Evolutionary conservation across 495 filamentous ascomycete genomes (phyloP), one percentile per base, ranked within the genome.

Genomic region (Tuber indicum): DNA sequence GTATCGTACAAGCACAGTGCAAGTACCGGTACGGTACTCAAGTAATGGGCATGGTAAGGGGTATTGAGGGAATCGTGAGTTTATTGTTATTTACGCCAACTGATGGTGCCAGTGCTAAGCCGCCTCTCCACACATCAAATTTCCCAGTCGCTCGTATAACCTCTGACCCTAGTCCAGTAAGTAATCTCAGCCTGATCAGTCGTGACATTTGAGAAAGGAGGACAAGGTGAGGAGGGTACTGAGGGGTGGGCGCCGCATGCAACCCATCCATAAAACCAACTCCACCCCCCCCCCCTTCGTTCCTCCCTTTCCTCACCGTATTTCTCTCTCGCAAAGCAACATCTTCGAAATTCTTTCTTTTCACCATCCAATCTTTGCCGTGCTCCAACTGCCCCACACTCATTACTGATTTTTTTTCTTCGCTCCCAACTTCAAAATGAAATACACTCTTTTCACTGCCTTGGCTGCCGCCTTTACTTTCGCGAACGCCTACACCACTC

Each of bases 401-500:
- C 80, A 71, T 81, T 81, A 72, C 36, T 14, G 12, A 72, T 23
- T 70, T 74, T 73, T 42, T 71, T 46, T 75, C 44, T 49, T 39
- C 39, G 42, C 44, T 72, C 73, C 75, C 42, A 36, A 41, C 41
- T 66, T 49, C 73, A 89, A 82, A 81, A 90, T 90, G 89, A 87
- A 85, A 82, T 78, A 45, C 52, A 46, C 81, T 43, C 86, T 89
- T 84, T 85, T 83, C 74, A 75, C 87, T 77, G 77, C 83, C 71
- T 77, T 86, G 72, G 81, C 86, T 72, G 72, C 88, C 43, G 85
- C 86, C 81, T 83, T 91, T 72, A 85, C 86, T 81, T 45, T 89
- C 62, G 88, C 86, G 69, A 81, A 86, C 69, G 90, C 90, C 83
- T 86, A 86, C 84, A 89, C 86, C 58, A 39, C 72, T 26, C 82